Conservation (phyloP, 2,329 filamentous ascomycete genomes). For the Calonectria montana region DNA sequence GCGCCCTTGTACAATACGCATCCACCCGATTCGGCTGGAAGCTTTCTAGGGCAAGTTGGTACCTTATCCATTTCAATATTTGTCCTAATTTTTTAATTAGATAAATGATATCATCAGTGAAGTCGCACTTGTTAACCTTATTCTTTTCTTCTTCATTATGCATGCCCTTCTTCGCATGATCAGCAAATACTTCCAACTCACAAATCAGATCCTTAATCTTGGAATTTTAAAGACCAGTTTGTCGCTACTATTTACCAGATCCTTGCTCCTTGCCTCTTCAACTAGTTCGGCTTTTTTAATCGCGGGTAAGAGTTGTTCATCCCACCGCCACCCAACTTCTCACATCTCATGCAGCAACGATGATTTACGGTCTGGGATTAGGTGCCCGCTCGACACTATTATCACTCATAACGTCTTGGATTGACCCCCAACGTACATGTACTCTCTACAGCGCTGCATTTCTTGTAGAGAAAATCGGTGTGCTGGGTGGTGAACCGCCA, state of each 20-base stretch:
- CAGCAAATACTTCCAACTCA: neutral
- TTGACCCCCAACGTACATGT: neutral
- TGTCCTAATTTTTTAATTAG: neutral
- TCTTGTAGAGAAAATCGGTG: neutral
- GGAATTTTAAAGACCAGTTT: neutral
- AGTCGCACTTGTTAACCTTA: neutral
- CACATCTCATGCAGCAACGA: neutral
- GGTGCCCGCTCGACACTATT: neutral
- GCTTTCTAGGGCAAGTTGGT: neutral
- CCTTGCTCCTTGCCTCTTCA: neutral
- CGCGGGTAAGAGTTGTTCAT: neutral
- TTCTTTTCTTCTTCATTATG: neutral
- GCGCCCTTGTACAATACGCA: neutral
- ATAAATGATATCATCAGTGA: neutral
- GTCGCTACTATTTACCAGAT: neutral
- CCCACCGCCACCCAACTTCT: neutral
- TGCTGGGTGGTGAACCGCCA: neutral
- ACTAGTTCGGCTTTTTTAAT: neutral
- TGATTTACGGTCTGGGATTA: neutral
- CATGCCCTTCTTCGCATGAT: neutral
- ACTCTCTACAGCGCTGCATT: neutral
- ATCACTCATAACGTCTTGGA: neutral
- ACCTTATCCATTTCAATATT: neutral
- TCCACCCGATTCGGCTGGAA: neutral
- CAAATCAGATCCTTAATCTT: neutral